Percentiles rank a stretch among this genome's conserved stretches.
These are phyloP conservation scores for Polygonum maritimum DNA, from an alignment of 148 eudicot genomes.

Conservation along the genomic window DNA sequence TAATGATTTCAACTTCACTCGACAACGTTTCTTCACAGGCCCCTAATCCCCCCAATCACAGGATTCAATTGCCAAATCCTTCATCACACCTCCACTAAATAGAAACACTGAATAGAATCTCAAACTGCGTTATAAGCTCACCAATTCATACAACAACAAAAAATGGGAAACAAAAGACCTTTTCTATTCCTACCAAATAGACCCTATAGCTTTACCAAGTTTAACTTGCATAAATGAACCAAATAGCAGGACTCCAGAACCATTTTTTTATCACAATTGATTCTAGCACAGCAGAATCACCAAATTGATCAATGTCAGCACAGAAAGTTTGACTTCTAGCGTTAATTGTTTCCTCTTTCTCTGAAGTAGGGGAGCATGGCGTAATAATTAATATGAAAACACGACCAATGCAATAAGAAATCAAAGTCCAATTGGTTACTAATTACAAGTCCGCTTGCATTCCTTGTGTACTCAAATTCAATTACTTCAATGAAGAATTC, in stretches of 20 bases:
- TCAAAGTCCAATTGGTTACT: background rate
- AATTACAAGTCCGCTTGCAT: background rate
- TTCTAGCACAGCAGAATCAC: background rate
- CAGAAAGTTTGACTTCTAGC: background rate
- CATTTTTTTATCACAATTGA: background rate
- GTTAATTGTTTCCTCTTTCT: background rate
- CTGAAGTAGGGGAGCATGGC: background rate
- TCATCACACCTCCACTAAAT: too few species aligned
- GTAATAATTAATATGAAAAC: background rate
- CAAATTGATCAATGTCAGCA: background rate
- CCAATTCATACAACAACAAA: too few species aligned
- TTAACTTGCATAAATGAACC: background rate
- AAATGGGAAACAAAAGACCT: too few species aligned
- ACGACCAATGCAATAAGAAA: background rate
- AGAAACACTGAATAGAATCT: too few species aligned
- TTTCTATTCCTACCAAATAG: background rate
- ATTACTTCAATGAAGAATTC: background rate
- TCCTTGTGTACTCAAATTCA: background rate
- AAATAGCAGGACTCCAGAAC: background rate
- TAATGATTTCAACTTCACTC: too few species aligned
- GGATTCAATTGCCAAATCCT: too few species aligned
- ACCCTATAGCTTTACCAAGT: background rate
- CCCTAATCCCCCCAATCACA: too few species aligned
- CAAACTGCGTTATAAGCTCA: too few species aligned
- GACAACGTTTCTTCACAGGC: too few species aligned